Evolutionary conservation across 1,284 basidiomycete genomes (phyloP), one percentile per base, ranked within the genome.

Genomic region (Ganoderma lucidum): DNA sequence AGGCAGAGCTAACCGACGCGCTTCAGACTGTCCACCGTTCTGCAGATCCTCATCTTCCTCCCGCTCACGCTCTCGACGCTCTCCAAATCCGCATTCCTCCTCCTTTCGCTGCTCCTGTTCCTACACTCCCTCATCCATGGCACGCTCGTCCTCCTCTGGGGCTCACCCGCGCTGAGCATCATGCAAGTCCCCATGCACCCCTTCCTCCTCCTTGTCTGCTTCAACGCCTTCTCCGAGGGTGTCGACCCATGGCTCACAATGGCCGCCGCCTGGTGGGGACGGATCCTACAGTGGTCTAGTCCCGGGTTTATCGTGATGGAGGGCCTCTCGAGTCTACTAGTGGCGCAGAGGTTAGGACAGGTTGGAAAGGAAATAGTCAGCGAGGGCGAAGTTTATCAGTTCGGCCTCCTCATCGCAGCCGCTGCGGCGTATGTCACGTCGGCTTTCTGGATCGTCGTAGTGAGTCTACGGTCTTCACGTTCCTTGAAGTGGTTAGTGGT

Each of bases 301-400:
- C 94, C 94, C 0, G 80, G 92, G 56, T 95, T 95, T 78, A 90
- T 94, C 67, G 85, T 90, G 63, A 86, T 96, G 83, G 95, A 96
- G 79, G 93, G 94, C 60, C 83, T 96, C 65, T 95, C 93, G 42
- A 95, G 93, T 75, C 80, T 96, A 66, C 84, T 96, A 30, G 91
- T 94, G 37, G 92, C 90, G 2, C 94, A 96, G 78, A 90, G 90
- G 77, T 83, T 93, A 0, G 93, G 94, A 8, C 91, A 94, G 75
- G 85, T 90, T 42, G 91, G 89, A 53, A 91, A 89, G 78, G 86
- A 87, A 64, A 82, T 95, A 39, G 92, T 93, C 17, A 86, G 85
- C 32, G 86, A 88, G 71, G 88, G 88, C 61, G 94, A 95, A 77
- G 82, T 83, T 10, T 92, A 90, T 77, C 93, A 95, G 76, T 92